Conservation (phyloP, 2,329 filamentous ascomycete species). For the Macrophomina phaseolina region DNA sequence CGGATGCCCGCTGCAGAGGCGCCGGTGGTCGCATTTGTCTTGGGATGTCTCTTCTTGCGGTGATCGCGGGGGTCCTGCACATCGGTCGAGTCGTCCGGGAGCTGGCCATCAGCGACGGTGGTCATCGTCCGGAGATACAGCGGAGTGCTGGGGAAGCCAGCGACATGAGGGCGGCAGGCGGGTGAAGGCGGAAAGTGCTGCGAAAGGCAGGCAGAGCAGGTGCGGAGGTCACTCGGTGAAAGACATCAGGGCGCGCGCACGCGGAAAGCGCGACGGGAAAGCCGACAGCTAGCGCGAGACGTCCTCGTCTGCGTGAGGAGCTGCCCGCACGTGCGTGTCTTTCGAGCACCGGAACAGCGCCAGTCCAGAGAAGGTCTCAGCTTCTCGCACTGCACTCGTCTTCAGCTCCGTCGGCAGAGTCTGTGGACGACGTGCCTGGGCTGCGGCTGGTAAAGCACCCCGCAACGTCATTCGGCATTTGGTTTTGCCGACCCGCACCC, state of each 20-base stretch:
- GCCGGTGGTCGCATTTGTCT: conserved; percentile 68
- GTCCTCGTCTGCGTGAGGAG: too few species aligned
- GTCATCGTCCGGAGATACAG: conserved; percentile 44
- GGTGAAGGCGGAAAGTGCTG: neutral
- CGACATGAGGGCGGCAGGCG: conserved; percentile 20
- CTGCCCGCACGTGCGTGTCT: too few species aligned
- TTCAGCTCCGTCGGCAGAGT: too few species aligned
- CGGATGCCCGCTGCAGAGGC: conserved; percentile 86
- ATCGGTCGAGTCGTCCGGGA: conserved; percentile 20
- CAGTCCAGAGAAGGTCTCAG: too few species aligned
- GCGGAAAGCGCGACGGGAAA: conserved; percentile 2
- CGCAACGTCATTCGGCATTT: conserved; percentile 24
- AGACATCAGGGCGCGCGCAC: conserved; percentile 15
- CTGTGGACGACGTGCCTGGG: neutral
- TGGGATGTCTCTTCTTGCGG: conserved; percentile 49
- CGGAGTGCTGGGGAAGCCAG: conserved; percentile 19
- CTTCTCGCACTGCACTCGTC: too few species aligned
- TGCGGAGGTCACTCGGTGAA: conserved; percentile 21
- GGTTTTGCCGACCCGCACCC: conserved; percentile 9
- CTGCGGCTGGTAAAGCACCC: neutral
- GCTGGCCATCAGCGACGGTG: conserved; percentile 39
- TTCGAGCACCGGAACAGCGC: too few species aligned
- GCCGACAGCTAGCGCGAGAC: too few species aligned
- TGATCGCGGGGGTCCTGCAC: conserved; percentile 20
- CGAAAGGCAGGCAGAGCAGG: neutral